Evolutionary conservation across 1,139 yeast genomes (phyloP), one percentile per base, ranked within the genome.

Genomic region (Suzukiozyma palmioleophila): DNA sequence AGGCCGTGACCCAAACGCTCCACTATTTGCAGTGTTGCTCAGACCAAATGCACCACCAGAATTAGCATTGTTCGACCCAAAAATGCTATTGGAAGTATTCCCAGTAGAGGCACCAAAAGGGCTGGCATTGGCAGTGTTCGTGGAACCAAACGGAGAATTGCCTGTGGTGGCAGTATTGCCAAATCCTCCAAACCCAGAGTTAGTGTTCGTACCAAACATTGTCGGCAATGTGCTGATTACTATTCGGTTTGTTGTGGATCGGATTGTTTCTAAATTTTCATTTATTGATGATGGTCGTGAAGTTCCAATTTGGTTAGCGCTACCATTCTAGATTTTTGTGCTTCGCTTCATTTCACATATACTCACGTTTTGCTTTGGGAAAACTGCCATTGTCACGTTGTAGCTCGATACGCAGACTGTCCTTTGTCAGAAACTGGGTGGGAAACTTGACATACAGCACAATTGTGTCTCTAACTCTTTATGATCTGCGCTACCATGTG

Each of bases 171-270:
- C 49, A 38, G 60, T 54, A 30, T 62, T 51, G 14, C 83, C 84
- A 59, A 80, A 80, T 25, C 84, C 84, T 30, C 84, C 84, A 52
- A 79, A 79, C 13, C 84, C 84, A 25, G 81, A 70, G 13, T 58
- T 59, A 26, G 24, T 15, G 42, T 69, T 50, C 35, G 74, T 57
- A 38, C 77, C 75, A 61, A 74, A 74, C 79, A 73, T 73, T 37
- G 26, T 31, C 35, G 41, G 35, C 37, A 35, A 22, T 11, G 22
- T 18, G 22, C 7, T 18, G 22, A 18, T 5, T 18, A 18, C 22
- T 18, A 18, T 18, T 18, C 22, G 22, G 22, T 18, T 18, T 5
- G 22, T 7, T 18, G 7, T 18, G 22, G 22, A 4, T 5, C 7
- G 7, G 22, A 7, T 18, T 18, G 22, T 18, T 18, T 18, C 22